These are phyloP conservation scores for Arabis hirsuta DNA, from an alignment of 345 rosid species.

Conservation along the genomic window DNA sequence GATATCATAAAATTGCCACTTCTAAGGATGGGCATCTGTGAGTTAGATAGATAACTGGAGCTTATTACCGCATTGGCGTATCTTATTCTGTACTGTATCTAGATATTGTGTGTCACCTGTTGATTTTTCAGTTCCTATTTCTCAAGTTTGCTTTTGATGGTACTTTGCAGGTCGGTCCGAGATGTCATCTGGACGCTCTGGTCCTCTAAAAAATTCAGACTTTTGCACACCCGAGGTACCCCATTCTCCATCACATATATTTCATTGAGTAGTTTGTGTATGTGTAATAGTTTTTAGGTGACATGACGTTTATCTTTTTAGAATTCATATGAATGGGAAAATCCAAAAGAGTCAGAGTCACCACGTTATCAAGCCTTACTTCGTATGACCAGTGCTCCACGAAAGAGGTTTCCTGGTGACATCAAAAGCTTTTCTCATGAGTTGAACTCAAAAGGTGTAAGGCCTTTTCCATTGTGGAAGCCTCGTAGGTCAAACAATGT, in stretches of 20 bases:
- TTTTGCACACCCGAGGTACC: constrained; percentile 92
- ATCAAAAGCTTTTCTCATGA: constrained; percentile 99
- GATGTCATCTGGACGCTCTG: constrained; percentile 59
- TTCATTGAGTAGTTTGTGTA: constrained; percentile 11
- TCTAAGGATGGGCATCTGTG: not conserved
- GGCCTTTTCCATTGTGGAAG: constrained; percentile 96
- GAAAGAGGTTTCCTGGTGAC: constrained; percentile 93
- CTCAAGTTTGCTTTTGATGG: constrained; percentile 38
- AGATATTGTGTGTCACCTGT: constrained; percentile 10
- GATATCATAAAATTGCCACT: constrained; percentile 5
- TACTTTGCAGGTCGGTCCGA: constrained; percentile 56
- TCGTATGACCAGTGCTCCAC: constrained; percentile 93
- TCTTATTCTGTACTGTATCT: not conserved
- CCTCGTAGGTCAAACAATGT: constrained; percentile 87
- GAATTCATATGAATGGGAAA: constrained; percentile 73
- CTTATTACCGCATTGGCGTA: constrained; percentile 2
- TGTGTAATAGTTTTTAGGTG: constrained; percentile 27
- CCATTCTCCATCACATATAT: constrained; percentile 35
- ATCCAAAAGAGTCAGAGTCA: constrained; percentile 96
- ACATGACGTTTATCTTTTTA: constrained; percentile 45
- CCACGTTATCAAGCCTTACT: constrained; percentile 99
- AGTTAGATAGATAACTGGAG: constrained; percentile 2
- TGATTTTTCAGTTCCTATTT: constrained; percentile 17
- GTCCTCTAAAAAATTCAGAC: constrained; percentile 75
- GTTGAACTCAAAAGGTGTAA: constrained; percentile 95